Base-by-base conservation (phyloP, 495 filamentous ascomycete species). In the Hyaloscypha finlandica region DNA sequence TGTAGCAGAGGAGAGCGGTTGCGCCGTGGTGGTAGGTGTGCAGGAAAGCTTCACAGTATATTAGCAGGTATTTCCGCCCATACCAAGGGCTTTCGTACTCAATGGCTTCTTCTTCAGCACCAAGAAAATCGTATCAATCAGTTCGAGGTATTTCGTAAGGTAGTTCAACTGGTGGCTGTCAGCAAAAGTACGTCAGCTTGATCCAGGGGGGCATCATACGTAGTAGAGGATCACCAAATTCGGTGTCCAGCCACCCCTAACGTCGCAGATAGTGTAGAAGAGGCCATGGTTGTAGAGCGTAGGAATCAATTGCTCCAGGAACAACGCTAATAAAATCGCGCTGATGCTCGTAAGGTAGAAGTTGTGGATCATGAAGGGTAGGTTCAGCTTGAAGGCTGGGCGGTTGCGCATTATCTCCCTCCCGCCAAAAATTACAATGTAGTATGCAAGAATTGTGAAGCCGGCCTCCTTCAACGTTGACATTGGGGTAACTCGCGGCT, bases 11-110 rank as follows among this genome's bases (percentile, higher is more conserved):
- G 68, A 92, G 85, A 59, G 91, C 90, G 8, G 90, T 94, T 29
- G 90, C 90, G 74, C 90, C 90, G 75, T 94, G 89, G 81, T 93
- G 90, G 77, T 93, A 93, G 79, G 88, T 91, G 83, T 94, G 91
- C 56, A 94, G 87, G 85, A 94, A 94, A 75, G 91, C 89, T 91
- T 61, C 54, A 64, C 20, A 39, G 31, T 42, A 31, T 60, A 69
- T 80, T 68, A 80, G 74, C 56, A 59, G 52, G 65, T 58, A 32
- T 29, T 55, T 16, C 12, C 1, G 37, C 29, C 61, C 22, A 39
- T 45, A 29, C 59, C 48, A 4, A 20, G 61, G 32, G 51, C 29
- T 11, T 37, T 71, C 86, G 67, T 86, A 90, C 88, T 91, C 75
- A 92, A 78, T 35, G 91, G 91, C 83, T 93, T 94, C 84, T 94